A percentile compares a stretch with the other conserved stretches of the same genome.
phyloP scores from a whole-genome alignment of 2,329 filamentous ascomycete species.

The Aspergillus niger region DNA sequence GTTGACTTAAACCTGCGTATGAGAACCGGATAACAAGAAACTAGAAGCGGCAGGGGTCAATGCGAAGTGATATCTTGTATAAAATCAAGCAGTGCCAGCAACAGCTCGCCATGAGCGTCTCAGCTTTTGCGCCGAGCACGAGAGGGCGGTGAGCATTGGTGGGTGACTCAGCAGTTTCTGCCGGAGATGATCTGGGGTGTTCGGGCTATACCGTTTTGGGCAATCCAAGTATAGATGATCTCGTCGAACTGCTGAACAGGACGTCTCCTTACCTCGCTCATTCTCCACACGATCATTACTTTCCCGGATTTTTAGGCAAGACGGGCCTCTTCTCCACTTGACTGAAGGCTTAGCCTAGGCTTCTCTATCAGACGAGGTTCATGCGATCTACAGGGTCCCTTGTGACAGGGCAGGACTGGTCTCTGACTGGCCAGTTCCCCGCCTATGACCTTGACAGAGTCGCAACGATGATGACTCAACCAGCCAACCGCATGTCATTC shows the following conservation, averaged over 20 bases:
- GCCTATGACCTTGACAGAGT: not conserved
- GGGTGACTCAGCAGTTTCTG: not conserved
- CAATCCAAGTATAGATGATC: not conserved
- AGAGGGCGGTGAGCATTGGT: not conserved
- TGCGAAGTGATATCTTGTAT: not conserved
- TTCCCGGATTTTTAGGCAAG: not conserved
- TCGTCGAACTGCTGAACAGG: not conserved
- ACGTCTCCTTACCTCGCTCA: not conserved
- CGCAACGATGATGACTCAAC: constrained; percentile 4
- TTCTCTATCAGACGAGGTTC: not conserved
- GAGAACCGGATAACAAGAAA: not conserved
- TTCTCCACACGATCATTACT: not conserved
- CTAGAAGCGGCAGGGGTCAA: not conserved
- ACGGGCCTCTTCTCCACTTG: not conserved
- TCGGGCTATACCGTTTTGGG: not conserved
- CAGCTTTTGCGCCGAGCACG: constrained; percentile 3
- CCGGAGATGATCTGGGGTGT: not conserved
- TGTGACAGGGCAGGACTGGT: not conserved
- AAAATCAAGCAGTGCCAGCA: not conserved
- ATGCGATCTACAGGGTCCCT: not conserved
- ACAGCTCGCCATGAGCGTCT: not conserved
- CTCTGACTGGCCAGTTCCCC: not conserved
- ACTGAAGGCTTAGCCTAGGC: not conserved
- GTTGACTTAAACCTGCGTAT: constrained; percentile 22
- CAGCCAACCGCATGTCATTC: not conserved